Evolutionary conservation across 2,329 filamentous ascomycete species (phyloP).

Genomic region (Neospermospora avenae): DNA sequence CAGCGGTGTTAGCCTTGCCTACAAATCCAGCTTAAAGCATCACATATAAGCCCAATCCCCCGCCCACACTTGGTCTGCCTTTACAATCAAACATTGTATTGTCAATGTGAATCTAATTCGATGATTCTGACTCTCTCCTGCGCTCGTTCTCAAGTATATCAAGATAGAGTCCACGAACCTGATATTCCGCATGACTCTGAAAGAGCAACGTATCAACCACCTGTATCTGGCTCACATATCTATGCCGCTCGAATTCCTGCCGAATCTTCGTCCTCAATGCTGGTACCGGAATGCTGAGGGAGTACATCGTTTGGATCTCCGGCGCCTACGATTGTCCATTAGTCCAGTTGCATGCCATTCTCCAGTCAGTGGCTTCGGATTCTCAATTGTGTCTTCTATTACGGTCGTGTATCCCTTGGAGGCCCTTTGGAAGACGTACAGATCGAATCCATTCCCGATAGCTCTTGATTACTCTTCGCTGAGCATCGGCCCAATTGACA

Average conservation of each 20-base stretch:
- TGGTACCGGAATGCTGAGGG: slow-evolving; percentile 82
- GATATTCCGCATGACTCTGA: slow-evolving; percentile 90
- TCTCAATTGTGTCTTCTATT: background rate
- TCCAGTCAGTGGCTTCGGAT: background rate
- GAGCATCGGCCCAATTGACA: slow-evolving; percentile 84
- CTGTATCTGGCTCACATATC: slow-evolving; percentile 84
- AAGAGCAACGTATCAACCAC: slow-evolving; percentile 87
- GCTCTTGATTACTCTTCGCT: slow-evolving; percentile 77
- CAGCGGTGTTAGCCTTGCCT: background rate
- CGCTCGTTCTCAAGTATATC: background rate
- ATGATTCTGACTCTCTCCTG: no score
- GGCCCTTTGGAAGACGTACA: slow-evolving; percentile 54
- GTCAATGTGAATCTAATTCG: no score
- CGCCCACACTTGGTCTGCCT: background rate
- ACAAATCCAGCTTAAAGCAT: background rate
- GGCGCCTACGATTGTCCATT: slow-evolving; percentile 62
- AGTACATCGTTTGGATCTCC: slow-evolving; percentile 97
- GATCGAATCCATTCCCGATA: slow-evolving; percentile 96
- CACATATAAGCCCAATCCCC: background rate
- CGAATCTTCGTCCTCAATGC: slow-evolving; percentile 88
- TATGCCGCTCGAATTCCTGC: slow-evolving; percentile 94
- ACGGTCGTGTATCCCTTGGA: background rate
- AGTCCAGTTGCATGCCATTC: slow-evolving; percentile 7
- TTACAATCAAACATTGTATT: no score
- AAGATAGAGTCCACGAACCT: slow-evolving; percentile 55